Evolutionary conservation across 805 yeast genomes (phyloP), one percentile per base, ranked within the genome.

Genomic region (Ogataea ganodermae): DNA sequence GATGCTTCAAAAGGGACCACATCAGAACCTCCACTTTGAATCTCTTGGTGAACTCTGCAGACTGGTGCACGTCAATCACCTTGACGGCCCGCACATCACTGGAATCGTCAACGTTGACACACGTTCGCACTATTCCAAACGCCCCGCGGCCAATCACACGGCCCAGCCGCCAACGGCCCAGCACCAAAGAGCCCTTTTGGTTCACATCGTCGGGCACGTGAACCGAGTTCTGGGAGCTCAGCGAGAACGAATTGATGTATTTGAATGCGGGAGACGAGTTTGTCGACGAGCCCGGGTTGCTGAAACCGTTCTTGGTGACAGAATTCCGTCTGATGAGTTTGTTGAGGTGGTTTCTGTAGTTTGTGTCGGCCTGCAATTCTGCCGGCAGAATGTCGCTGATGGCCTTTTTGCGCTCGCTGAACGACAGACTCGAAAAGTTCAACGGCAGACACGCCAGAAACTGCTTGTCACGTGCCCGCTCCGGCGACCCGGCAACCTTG

Each of bases 61-160:
- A 66, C 72, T 74, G 55, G 57, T 55, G 58, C 37, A 60, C 47
- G 37, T 61, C 53, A 44, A 66, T 58, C 28, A 65, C 49, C 48
- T 67, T 58, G 56, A 71, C 50, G 41, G 68, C 63, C 55, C 60
- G 60, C 7, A 51, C 32, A 5, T 58, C 57, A 14, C 45, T 30
- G 0, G 44, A 17, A 27, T 56, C 48, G 9, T 52, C 42, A 14
- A 53, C 50, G 46, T 51, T 44, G 12, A 46, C 45, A 35, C 65
- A 58, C 12, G 60, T 60, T 18, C 96, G 71, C 9, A 90, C 84
- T 23, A 84, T 76, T 9, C 96, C 96, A 86, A 94, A 91, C 0
- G 96, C 95, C 12, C 97, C 97, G 61, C 79, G 80, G 1, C 96
- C 96, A 51, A 89, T 83, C 9, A 84, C 76, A 55, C 81, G 81